These are phyloP conservation scores for Penicillium hordei DNA, from an alignment of 2,329 filamentous ascomycete species.

Conservation along the genomic window DNA sequence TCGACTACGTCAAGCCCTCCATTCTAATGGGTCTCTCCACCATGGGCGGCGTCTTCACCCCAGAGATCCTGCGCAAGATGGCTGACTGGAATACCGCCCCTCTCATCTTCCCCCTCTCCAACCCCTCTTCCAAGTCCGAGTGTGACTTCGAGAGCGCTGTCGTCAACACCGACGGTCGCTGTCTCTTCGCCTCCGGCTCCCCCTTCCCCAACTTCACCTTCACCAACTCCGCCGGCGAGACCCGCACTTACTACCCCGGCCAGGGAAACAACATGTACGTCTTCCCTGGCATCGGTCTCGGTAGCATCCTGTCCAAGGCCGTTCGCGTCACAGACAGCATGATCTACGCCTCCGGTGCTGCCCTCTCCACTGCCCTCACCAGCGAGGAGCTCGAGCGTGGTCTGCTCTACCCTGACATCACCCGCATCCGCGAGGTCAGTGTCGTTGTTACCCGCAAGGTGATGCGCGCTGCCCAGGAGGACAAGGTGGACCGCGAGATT, in stretches of 20 bases:
- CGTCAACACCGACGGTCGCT: constrained; percentile 83
- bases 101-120: constrained; percentile 94
- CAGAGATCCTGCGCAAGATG: constrained; percentile 71
- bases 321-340: constrained; percentile 87
- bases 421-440: constrained; percentile 87
- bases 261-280: constrained; percentile 85
- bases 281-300: constrained; percentile 93
- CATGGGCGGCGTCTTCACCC: constrained; percentile 91
- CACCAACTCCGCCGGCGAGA: constrained; percentile 59
- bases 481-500: constrained; percentile 63
- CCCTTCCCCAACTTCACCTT: constrained; percentile 76
- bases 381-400: constrained; percentile 77
- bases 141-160: constrained; percentile 96
- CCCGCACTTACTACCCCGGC: constrained; percentile 71
- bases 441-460: constrained; percentile 84
- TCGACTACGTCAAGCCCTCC: constrained; percentile 91
- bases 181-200: constrained; percentile 91
- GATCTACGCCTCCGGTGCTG: constrained; percentile 90
- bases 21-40: constrained; percentile 93
- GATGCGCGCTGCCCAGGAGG: constrained; percentile 84
- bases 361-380: constrained; percentile 75
- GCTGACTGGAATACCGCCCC: constrained; percentile 68
- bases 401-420: constrained; percentile 86
- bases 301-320: constrained; percentile 86
- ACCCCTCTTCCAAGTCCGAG: constrained; percentile 94